These are phyloP conservation scores for Taphrina confusa DNA, from an alignment of 1,139 yeast genomes.

Conservation along the genomic window DNA sequence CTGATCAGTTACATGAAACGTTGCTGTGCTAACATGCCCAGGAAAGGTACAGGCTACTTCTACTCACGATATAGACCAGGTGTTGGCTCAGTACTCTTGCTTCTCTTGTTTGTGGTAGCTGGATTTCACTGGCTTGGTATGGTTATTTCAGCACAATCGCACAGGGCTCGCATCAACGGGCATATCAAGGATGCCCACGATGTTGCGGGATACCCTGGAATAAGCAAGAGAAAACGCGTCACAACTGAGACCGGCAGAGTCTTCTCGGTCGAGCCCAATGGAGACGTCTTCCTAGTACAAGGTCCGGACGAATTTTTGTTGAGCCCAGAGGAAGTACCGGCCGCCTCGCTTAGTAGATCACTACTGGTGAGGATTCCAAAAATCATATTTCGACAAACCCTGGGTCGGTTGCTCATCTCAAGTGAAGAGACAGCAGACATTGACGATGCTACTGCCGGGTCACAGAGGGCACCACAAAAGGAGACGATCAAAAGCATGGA, in stretches of 20 bases:
- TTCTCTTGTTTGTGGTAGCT: slow-evolving; percentile 56
- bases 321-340: slow-evolving; percentile 47
- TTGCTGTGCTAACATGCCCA: not conserved
- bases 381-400: slow-evolving; percentile 38
- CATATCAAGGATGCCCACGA: slow-evolving; percentile 57
- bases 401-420: slow-evolving; percentile 34
- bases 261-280: slow-evolving; percentile 67
- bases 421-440: slow-evolving; percentile 11
- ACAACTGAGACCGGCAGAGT: slow-evolving; percentile 54
- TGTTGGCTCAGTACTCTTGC: slow-evolving; percentile 54
- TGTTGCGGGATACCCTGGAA: slow-evolving; percentile 43
- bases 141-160: slow-evolving; percentile 60
- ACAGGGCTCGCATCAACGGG: slow-evolving; percentile 58
- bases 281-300: slow-evolving; percentile 65
- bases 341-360: slow-evolving; percentile 60
- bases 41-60: slow-evolving; percentile 38
- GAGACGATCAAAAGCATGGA: slow-evolving; percentile 26
- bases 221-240: slow-evolving; percentile 47
- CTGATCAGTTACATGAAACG: slow-evolving; percentile 42
- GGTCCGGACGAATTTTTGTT: slow-evolving; percentile 48
- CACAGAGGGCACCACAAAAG: not conserved
- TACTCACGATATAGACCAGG: slow-evolving; percentile 54
- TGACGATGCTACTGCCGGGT: slow-evolving; percentile 10
- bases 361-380: slow-evolving; percentile 55
- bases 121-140: slow-evolving; percentile 62